Percentiles rank a stretch among this genome's conserved stretches.
These are phyloP conservation scores for Coemansia sp. DNA, from an alignment of 192 early-diverging fungal genomes.

Conservation along the genomic window DNA sequence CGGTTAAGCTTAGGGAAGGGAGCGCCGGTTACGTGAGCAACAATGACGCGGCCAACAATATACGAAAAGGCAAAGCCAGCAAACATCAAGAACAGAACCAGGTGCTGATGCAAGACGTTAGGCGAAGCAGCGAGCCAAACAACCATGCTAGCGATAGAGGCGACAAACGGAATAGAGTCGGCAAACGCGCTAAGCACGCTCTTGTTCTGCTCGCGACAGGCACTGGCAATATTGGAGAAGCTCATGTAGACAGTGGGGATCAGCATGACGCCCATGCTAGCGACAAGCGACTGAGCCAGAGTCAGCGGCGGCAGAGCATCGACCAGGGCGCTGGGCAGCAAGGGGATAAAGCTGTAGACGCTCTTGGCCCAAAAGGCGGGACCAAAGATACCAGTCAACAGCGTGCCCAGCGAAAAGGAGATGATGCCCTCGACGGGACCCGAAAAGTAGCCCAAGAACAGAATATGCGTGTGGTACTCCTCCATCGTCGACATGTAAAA, in stretches of 20 bases:
- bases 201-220: constrained; percentile 58
- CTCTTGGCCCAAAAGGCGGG: constrained; percentile 41
- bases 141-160: constrained; percentile 51
- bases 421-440: constrained; percentile 92
- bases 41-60: constrained; percentile 81
- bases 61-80: constrained; percentile 76
- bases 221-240: constrained; percentile 60
- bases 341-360: constrained; percentile 25
- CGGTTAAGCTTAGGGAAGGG: constrained; percentile 77
- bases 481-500: constrained; percentile 95
- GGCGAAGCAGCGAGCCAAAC: constrained; percentile 71
- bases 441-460: constrained; percentile 80
- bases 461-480: constrained; percentile 86
- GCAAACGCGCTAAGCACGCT: constrained; percentile 57
- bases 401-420: constrained; percentile 58
- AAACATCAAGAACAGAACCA: constrained; percentile 67
- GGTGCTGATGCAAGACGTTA: constrained; percentile 60
- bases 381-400: constrained; percentile 67
- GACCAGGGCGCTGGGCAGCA: constrained; percentile 22
- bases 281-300: constrained; percentile 47
- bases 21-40: constrained; percentile 81
- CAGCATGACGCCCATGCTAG: constrained; percentile 25
- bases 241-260: constrained; percentile 53
- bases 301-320: constrained; percentile 36
- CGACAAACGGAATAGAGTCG: constrained; percentile 65